These are phyloP conservation scores for Zygosaccharomyces bailii DNA, from an alignment of 805 yeast genomes.

Conservation along the genomic window DNA sequence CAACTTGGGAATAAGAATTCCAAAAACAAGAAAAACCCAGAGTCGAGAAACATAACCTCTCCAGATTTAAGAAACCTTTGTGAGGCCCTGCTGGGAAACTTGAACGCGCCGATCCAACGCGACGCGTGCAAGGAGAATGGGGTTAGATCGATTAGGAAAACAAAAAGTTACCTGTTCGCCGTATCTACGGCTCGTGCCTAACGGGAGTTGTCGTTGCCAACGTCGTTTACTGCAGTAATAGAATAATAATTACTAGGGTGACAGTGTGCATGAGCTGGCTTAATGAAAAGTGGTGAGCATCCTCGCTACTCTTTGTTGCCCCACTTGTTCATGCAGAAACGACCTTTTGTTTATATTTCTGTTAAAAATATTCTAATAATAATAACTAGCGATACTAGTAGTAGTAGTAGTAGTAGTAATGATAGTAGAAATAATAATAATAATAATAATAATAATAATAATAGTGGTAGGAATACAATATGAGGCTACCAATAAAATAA, in stretches of 20 bases:
- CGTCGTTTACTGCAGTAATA: too few relatives aligned
- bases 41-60: not conserved
- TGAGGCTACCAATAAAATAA: not conserved
- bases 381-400: too few relatives aligned
- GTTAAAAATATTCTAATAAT: too few relatives aligned
- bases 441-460: not conserved
- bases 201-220: too few relatives aligned
- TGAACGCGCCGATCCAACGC: not conserved
- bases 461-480: not conserved
- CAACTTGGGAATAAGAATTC: conserved; percentile 2
- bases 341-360: not conserved
- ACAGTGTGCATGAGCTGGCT: not conserved
- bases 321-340: not conserved
- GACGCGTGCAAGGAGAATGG: not conserved
- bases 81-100: conserved; percentile 1
- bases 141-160: conserved; percentile 4
- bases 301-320: not conserved
- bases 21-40: not conserved
- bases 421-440: not conserved
- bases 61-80: not conserved
- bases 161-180: not conserved
- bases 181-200: not conserved
- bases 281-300: not conserved
- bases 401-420: not conserved
- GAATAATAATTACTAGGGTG: too few relatives aligned